Evolutionary conservation across 345 rosid genomes (phyloP).

Genomic region (Schrenkiella parvula): DNA sequence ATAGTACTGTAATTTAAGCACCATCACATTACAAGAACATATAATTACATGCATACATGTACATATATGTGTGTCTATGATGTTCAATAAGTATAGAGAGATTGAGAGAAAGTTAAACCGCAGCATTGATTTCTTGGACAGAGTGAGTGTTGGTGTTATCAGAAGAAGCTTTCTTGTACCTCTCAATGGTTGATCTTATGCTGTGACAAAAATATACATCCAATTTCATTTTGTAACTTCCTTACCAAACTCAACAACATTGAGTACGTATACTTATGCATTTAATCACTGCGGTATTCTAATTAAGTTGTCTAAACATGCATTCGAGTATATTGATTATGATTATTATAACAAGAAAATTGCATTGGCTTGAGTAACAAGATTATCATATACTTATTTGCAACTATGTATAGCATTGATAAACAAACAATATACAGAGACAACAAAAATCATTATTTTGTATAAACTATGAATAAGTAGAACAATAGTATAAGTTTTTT

Average conservation of each 20-base stretch:
- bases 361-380: not conserved
- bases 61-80: not conserved
- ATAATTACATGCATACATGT: too few species aligned
- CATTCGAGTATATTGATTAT: not conserved
- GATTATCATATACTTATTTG: not conserved
- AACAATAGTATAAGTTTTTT: not conserved
- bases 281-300: not conserved
- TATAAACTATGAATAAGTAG: not conserved
- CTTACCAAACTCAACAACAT: not conserved
- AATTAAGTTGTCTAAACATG: not conserved
- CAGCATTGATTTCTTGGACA: conserved; percentile 93
- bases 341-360: not conserved
- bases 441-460: not conserved
- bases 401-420: not conserved
- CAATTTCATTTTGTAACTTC: not conserved
- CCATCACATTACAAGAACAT: not conserved
- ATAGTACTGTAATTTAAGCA: conserved; percentile 55
- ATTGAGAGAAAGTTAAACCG: conserved; percentile 41
- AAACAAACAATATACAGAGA: not conserved
- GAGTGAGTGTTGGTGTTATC: conserved; percentile 56
- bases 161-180: conserved; percentile 90
- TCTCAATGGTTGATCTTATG: conserved; percentile 83
- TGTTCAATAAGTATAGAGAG: not conserved
- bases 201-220: conserved; percentile 33
- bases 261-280: conserved; percentile 2